A percentile compares a stretch with the other conserved stretches of the same genome.
phyloP scores from a whole-genome alignment of 805 yeast species.

The Schizosaccharomyces japonicus region DNA sequence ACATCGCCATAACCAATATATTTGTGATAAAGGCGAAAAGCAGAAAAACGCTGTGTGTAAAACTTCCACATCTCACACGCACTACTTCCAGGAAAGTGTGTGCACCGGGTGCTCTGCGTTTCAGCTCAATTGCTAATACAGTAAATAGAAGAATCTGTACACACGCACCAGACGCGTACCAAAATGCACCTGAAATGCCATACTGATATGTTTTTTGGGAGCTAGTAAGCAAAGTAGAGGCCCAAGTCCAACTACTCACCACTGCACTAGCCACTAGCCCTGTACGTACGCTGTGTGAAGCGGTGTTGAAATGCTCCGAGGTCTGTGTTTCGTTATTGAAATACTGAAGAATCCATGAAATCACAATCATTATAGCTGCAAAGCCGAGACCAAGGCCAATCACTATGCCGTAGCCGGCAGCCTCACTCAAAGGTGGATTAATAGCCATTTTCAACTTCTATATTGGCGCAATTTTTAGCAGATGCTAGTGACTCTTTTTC shows the following conservation, averaged over 20 bases:
- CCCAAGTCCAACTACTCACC: constrained; percentile 86
- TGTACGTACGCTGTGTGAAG: constrained; percentile 69
- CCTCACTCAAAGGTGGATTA: constrained; percentile 32
- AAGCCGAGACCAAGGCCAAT: constrained; percentile 61
- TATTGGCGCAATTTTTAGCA: no score
- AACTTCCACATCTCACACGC: constrained; percentile 54
- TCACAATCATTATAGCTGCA: constrained; percentile 15
- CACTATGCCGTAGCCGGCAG: constrained; percentile 64
- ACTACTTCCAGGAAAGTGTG: constrained; percentile 79
- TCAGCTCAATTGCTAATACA: constrained; percentile 66
- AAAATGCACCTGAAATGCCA: constrained; percentile 62
- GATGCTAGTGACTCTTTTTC: no score
- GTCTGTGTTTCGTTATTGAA: constrained; percentile 72
- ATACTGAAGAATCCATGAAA: constrained; percentile 19
- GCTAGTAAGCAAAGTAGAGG: constrained; percentile 52
- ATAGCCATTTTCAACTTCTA: no score
- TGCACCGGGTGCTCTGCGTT: constrained; percentile 72
- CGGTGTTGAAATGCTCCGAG: constrained; percentile 83
- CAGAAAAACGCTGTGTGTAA: constrained; percentile 28
- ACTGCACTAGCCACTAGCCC: constrained; percentile 76
- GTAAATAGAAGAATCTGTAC: constrained; percentile 74
- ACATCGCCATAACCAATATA: constrained; percentile 76
- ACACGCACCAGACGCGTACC: constrained; percentile 79
- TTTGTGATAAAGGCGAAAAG: constrained; percentile 71
- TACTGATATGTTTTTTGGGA: constrained; percentile 55